Evolutionary conservation across 495 filamentous ascomycete genomes (phyloP), one percentile per base, ranked within the genome.

Genomic region (Copromyces sp.): DNA sequence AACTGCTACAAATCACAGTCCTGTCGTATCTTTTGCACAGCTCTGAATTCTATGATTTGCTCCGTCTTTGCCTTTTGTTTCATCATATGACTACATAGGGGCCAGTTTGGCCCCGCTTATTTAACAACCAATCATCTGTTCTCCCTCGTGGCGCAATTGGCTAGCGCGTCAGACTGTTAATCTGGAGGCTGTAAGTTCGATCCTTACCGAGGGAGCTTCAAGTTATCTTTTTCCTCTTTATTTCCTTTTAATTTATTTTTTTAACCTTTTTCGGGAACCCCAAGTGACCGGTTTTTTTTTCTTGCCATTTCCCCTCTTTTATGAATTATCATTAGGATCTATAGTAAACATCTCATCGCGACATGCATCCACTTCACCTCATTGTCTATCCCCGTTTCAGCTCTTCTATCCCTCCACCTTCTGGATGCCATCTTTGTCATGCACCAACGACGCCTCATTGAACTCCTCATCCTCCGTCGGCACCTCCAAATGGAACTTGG

Each of bases 381-480:
- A 32, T 20, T 3, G 24, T 44, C 17, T 9, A 4, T 45, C 7
- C 9, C 9, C 6, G 17, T 32, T 32, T 5, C 39, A 20, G 32
- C 17, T 29, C 29, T 20, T 9, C 69, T 72, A 82, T 0, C 81
- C 81, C 75, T 82, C 81, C 3, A 79, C 78, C 12, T 71, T 73
- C 8, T 73, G 71, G 61, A 83, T 81, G 6, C 76, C 80, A 37
- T 78, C 69, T 9, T 72, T 73, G 35, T 84, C 78, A 24, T 83
- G 44, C 69, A 81, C 81, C 20, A 86, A 78, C 53, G 80, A 79
- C 39, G 79, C 80, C 44, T 76, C 74, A 37, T 81, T 76, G 69
- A 85, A 86, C 70, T 84, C 83, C 3, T 81, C 79, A 71, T 81
- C 81, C 39, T 79, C 80, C 4, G 69, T 75, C 9, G 84, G 83